Evolutionary conservation across 2,329 filamentous ascomycete species (phyloP).

Genomic region (Thelonectria rubi): DNA sequence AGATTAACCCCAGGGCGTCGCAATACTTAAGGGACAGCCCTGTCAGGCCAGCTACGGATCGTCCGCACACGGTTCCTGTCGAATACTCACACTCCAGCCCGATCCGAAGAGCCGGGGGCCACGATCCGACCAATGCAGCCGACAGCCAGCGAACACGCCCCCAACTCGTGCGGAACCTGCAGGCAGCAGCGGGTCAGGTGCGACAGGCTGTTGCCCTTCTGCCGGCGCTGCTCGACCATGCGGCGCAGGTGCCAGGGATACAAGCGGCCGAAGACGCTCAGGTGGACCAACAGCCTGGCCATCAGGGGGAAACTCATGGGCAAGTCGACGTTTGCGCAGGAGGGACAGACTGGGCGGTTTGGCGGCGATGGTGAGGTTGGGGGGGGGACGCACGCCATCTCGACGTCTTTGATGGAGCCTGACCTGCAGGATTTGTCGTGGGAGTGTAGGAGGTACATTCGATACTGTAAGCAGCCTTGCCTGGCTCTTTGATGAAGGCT

Average conservation of each 20-base stretch:
- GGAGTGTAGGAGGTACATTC: conserved; percentile 25
- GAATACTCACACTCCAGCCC: background rate
- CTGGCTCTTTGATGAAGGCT: background rate
- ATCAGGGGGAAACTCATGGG: conserved; percentile 25
- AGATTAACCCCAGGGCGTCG: conserved; percentile 13
- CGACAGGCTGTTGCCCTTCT: conserved; percentile 19
- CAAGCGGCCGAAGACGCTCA: conserved; percentile 13
- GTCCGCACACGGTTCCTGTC: background rate
- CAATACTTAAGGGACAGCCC: conserved; percentile 9
- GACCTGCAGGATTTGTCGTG: conserved; percentile 23
- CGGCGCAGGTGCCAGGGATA: conserved; percentile 22
- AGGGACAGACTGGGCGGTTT: background rate
- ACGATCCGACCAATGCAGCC: conserved; percentile 1
- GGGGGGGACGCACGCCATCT: background rate
- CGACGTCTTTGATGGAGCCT: conserved; percentile 19
- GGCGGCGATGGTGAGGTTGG: background rate
- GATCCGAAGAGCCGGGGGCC: background rate
- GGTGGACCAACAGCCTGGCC: conserved; percentile 25
- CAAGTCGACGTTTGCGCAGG: conserved; percentile 13
- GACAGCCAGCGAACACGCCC: background rate
- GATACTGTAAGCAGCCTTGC: conserved; percentile 17
- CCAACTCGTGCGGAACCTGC: conserved; percentile 26
- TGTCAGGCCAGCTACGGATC: background rate
- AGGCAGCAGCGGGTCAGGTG: conserved; percentile 25
- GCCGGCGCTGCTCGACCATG: conserved; percentile 15